Percentiles rank a stretch among this genome's conserved stretches.
Conservation (phyloP, 768 basidiomycete genomes). For the Leccinum imitatum region DNA sequence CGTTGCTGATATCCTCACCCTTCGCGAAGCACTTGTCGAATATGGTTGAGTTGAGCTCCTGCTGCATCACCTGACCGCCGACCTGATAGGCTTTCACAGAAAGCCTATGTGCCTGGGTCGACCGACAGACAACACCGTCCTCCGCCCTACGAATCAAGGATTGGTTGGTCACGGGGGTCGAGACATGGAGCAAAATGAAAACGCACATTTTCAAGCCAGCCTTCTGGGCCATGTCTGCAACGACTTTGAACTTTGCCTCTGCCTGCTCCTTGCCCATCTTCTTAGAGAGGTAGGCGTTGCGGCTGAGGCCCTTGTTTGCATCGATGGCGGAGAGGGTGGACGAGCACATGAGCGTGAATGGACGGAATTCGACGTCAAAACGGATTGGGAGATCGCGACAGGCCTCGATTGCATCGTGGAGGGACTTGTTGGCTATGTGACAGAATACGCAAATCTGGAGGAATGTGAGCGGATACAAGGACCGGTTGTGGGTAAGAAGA, state of each 20-base stretch:
- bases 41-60: constrained; percentile 35
- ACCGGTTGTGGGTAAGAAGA: not conserved
- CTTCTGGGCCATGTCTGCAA: constrained; percentile 29
- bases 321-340: constrained; percentile 21
- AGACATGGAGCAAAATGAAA: not conserved
- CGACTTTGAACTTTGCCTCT: constrained; percentile 27
- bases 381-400: constrained; percentile 33
- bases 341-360: constrained; percentile 30
- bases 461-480: constrained; percentile 8
- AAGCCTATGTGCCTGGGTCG: constrained; percentile 45
- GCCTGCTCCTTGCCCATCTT: constrained; percentile 30
- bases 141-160: constrained; percentile 28
- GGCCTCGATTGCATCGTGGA: constrained; percentile 37
- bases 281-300: constrained; percentile 24
- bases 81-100: constrained; percentile 42
- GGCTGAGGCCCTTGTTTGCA: constrained; percentile 19
- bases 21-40: constrained; percentile 43
- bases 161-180: not conserved
- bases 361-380: constrained; percentile 38
- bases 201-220: constrained; percentile 30
- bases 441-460: constrained; percentile 37
- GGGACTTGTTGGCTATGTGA: constrained; percentile 39
- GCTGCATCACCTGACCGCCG: constrained; percentile 42
- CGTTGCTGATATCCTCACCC: constrained; percentile 39
- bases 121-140: constrained; percentile 40